phyloP scores from a whole-genome alignment of 2,329 filamentous ascomycete species.

The Colletotrichum sp. region DNA sequence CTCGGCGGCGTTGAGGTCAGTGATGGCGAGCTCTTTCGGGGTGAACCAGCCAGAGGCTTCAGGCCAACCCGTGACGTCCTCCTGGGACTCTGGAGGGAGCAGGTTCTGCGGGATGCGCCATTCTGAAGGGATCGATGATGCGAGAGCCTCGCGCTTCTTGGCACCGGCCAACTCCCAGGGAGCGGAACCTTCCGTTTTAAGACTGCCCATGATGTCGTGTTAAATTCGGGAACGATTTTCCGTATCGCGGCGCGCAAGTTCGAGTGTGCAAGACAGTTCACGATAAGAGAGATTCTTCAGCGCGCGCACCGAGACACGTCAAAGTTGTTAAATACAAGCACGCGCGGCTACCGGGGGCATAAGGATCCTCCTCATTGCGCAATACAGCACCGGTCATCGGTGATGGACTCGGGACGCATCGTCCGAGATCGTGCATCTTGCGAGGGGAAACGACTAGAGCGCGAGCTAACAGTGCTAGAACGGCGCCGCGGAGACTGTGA shows the following conservation, averaged over 20 bases:
- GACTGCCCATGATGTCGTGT: slow-evolving; percentile 9
- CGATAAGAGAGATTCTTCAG: neutral
- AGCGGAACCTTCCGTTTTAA: neutral
- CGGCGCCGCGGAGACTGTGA: slow-evolving; percentile 14
- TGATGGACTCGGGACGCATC: neutral
- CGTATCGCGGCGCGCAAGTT: neutral
- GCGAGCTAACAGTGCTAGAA: slow-evolving; percentile 7
- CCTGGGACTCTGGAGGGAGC: slow-evolving; percentile 56
- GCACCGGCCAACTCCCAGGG: slow-evolving; percentile 46
- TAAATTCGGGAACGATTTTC: neutral
- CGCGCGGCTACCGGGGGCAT: neutral
- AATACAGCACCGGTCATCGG: neutral
- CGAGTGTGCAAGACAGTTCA: neutral
- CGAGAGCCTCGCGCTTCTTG: slow-evolving; percentile 47
- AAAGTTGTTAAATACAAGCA: slow-evolving; percentile 9
- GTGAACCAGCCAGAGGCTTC: slow-evolving; percentile 64
- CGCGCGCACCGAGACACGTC: neutral
- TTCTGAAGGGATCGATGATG: slow-evolving; percentile 58
- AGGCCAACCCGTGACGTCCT: slow-evolving; percentile 63
- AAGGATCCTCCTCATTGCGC: neutral
- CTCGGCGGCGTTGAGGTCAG: slow-evolving; percentile 33
- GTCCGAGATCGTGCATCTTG: neutral
- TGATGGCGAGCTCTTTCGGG: slow-evolving; percentile 41
- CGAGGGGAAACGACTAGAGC: neutral
- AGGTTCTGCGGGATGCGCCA: slow-evolving; percentile 60